phyloP scores from a whole-genome alignment of 805 yeast genomes.

The Metschnikowia corniflorae region DNA sequence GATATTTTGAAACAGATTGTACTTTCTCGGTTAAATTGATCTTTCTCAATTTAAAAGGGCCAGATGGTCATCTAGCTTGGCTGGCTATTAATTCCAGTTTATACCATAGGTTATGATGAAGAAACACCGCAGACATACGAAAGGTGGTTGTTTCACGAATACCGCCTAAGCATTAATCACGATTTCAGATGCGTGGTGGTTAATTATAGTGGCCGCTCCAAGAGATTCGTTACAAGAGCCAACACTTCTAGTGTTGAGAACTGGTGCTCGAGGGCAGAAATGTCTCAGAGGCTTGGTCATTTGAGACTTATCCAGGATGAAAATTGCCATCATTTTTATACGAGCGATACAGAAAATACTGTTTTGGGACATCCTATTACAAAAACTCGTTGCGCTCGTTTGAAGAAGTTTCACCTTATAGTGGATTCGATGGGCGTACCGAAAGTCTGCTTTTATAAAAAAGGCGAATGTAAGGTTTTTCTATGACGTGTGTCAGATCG shows the following conservation, averaged over 20 bases:
- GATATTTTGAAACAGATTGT: too few relatives aligned
- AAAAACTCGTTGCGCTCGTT: constrained; percentile 78
- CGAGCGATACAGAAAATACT: constrained; percentile 48
- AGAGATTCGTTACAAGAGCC: constrained; percentile 65
- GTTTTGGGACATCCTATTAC: constrained; percentile 81
- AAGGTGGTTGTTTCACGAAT: constrained; percentile 84
- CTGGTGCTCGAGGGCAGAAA: constrained; percentile 90
- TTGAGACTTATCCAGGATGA: constrained; percentile 95
- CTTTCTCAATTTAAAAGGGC: too few relatives aligned
- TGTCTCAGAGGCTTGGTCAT: constrained; percentile 89
- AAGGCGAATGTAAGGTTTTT: too few relatives aligned
- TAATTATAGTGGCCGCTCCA: constrained; percentile 82
- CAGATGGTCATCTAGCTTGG: too few relatives aligned
- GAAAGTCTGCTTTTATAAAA: too few relatives aligned
- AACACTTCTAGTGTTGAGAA: constrained; percentile 71
- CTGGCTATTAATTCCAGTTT: too few relatives aligned
- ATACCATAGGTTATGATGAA: too few relatives aligned
- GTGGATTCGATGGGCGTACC: constrained; percentile 87
- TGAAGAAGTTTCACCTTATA: constrained; percentile 77
- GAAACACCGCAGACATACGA: too few relatives aligned
- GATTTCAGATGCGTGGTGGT: constrained; percentile 91
- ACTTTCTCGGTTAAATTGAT: too few relatives aligned
- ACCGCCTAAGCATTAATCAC: constrained; percentile 97
- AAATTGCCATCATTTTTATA: constrained; percentile 73
- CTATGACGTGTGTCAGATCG: too few relatives aligned